Base-by-base conservation (phyloP, 2,329 filamentous ascomycete species). In the Colletotrichum godetiae region DNA sequence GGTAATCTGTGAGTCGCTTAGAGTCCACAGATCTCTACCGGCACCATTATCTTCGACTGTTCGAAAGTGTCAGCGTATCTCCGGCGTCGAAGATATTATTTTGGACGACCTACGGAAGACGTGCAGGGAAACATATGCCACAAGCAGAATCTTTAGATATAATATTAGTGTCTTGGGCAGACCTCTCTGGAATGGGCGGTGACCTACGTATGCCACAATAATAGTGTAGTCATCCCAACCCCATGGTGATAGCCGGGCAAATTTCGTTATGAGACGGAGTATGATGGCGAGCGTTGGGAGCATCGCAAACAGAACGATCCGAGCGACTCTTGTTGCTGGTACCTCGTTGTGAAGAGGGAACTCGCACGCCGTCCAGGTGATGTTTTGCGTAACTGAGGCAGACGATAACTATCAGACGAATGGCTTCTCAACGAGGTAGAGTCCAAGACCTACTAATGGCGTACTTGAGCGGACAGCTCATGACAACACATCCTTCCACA, bases 1-100 rank as follows among this genome's bases (percentile, higher is more conserved):
- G 12, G 49, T 65, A 22, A 73, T 68, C 4, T 70, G 22, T 0
- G 0, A 1, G 1, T 65, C 33, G 4, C 7, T 56, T 5, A 73
- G 57, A 24, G 67, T 73, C 70, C 70, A 73, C 12, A 73, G 60
- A 49, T 73, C 67, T 56, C 35, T 60, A 1, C 70, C 70, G n/a
- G 70, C 67, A 3, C 70, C 70, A 19, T 70, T 61, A 1, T 61
- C 5, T 19, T 66, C 70, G 19, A 73, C 70, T 73, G 24, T 24
- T 37, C 10, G 31, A 33, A 7, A 4, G 13, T 27, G 0, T 49
- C n/a, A 33, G 22, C 1, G 15, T 7, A 13, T 1, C 3, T 24
- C 22, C 1, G 13, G 8, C 4, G 0, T 12, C 19, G 19, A 49
- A 19, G 8, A 22, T 29, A 22, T 2, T 1, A 19, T 24, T 11